These are phyloP conservation scores for Alternaria triticina DNA, from an alignment of 2,329 filamentous ascomycete species.

Conservation along the genomic window DNA sequence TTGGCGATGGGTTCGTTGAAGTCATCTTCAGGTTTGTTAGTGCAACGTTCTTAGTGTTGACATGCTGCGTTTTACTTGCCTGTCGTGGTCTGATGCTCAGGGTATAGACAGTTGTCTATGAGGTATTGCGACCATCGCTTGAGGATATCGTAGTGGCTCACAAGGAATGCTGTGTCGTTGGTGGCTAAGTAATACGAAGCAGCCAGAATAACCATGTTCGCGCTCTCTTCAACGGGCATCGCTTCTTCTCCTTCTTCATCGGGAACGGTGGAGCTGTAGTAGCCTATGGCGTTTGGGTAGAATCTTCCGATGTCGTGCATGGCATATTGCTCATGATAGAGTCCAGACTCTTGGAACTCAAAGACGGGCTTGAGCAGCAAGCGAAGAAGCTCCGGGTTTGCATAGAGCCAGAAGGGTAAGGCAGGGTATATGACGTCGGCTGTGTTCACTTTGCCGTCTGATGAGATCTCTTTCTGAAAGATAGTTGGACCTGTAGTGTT, in stretches of 20 bases:
- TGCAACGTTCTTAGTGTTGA: background rate
- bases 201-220: background rate
- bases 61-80: background rate
- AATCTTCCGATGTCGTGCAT: background rate
- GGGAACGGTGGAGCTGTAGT: background rate
- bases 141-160: background rate
- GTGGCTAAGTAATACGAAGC: background rate
- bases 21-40: background rate
- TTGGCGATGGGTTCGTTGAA: background rate
- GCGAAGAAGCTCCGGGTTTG: constrained; percentile 1
- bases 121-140: background rate
- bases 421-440: background rate
- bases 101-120: background rate
- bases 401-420: background rate
- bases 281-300: background rate
- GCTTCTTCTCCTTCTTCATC: background rate
- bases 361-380: background rate
- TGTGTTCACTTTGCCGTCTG: background rate
- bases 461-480: background rate
- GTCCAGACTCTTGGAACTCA: background rate
- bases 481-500: background rate
- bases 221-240: background rate
- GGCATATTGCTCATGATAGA: background rate
- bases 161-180: background rate
- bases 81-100: background rate